Percentiles rank a stretch among this genome's conserved stretches.
Conservation (phyloP, 306 rosid species). For the Vicia sativa region DNA sequence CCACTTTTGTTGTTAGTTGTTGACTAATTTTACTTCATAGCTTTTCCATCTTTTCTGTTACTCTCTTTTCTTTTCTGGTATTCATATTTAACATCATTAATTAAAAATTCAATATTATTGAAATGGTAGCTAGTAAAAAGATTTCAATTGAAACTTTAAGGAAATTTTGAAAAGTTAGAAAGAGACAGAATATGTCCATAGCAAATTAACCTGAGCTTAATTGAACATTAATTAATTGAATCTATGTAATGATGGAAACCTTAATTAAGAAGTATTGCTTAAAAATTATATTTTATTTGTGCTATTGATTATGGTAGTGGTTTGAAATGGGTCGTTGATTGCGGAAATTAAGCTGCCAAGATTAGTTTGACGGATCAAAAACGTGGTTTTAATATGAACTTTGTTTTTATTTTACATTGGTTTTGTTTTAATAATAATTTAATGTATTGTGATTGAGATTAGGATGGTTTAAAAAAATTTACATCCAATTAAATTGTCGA, state of each 20-base stretch:
- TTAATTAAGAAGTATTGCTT: background rate
- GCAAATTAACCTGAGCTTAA: background rate
- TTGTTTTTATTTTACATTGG: no score
- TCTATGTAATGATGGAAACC: background rate
- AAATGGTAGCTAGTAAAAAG: background rate
- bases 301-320: background rate
- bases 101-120: background rate
- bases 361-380: background rate
- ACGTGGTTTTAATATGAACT: background rate
- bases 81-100: background rate
- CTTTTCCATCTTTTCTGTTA: constrained; percentile 21
- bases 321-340: constrained; percentile 2
- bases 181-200: constrained; percentile 10
- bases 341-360: background rate
- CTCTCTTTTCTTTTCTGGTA: background rate
- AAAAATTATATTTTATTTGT: background rate
- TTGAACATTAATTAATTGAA: background rate
- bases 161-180: constrained; percentile 1
- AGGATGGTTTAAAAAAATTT: no score
- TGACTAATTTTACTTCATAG: constrained; percentile 16
- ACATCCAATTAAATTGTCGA: no score
- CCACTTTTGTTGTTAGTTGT: constrained; percentile 40
- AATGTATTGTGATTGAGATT: no score
- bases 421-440: background rate
- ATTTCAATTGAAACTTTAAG: background rate